A percentile compares a stretch with the other conserved stretches of the same genome.
Conservation (phyloP, 2,329 filamentous ascomycete species). For the Harringtonia aguacate region DNA sequence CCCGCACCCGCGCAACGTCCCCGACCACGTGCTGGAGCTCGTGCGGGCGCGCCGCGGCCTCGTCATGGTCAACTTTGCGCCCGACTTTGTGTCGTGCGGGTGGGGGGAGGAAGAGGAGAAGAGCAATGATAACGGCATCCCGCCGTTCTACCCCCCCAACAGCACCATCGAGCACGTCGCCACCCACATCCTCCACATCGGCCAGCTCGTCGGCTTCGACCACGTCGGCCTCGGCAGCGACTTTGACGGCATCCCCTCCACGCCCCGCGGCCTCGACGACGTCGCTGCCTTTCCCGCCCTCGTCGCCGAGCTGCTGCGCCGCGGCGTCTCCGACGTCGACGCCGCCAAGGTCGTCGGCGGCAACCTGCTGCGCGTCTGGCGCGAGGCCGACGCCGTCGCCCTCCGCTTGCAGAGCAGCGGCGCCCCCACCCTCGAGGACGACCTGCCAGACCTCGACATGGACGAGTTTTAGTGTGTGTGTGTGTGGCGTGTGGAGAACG, state of each 20-base stretch:
- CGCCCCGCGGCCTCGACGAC: conserved; percentile 69
- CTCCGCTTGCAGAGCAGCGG: conserved; percentile 50
- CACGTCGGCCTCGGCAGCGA: conserved; percentile 84
- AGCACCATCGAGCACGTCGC: conserved; percentile 69
- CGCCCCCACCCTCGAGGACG: conserved; percentile 42
- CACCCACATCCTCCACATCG: conserved; percentile 74
- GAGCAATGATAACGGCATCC: conserved; percentile 37
- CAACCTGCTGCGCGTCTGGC: conserved; percentile 80
- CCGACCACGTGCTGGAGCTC: conserved; percentile 68
- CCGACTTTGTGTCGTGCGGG: conserved; percentile 71
- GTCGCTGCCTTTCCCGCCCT: conserved; percentile 75
- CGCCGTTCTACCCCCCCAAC: conserved; percentile 55
- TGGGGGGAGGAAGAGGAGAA: conserved; percentile 27
- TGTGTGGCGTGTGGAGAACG: not conserved
- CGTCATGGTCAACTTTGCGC: conserved; percentile 86
- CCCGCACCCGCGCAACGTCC: conserved; percentile 83
- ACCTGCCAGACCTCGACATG: conserved; percentile 20
- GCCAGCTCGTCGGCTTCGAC: conserved; percentile 71
- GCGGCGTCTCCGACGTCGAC: conserved; percentile 65
- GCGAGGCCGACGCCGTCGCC: conserved; percentile 63
- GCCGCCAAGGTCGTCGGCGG: conserved; percentile 65
- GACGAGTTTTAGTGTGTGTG: not conserved
- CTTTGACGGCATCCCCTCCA: conserved; percentile 64
- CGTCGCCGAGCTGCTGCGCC: conserved; percentile 60
- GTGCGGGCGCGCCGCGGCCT: conserved; percentile 64